Percentiles rank a stretch among this genome's conserved stretches.
Conservation (phyloP, 2,329 filamentous ascomycete genomes). For the Thielaviopsis euricoi region DNA sequence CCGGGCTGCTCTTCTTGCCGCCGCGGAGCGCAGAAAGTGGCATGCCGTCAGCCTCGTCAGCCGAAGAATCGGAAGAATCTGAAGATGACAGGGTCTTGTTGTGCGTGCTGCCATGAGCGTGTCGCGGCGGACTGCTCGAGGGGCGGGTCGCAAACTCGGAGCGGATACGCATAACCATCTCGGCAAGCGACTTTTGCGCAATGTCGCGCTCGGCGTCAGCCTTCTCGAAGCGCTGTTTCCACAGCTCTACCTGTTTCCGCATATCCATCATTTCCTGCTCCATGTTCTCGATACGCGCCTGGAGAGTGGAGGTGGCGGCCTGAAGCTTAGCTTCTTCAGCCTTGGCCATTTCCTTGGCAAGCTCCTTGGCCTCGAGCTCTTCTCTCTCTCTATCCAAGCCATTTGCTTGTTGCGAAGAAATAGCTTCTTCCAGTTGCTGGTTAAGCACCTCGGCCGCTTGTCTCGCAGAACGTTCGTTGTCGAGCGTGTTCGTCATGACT, state of each 20-base stretch:
- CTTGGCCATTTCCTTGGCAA: slow-evolving; percentile 21
- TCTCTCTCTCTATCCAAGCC: neutral
- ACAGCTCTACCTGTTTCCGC: slow-evolving; percentile 63
- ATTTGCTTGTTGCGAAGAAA: slow-evolving; percentile 1
- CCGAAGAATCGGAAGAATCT: neutral
- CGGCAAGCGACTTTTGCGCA: slow-evolving; percentile 58
- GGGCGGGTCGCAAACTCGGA: slow-evolving; percentile 3
- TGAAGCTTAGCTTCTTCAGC: slow-evolving; percentile 14
- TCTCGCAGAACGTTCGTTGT: slow-evolving; percentile 64
- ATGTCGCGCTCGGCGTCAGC: slow-evolving; percentile 64
- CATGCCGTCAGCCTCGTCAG: neutral
- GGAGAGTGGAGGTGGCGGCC: slow-evolving; percentile 24
- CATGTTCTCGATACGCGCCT: slow-evolving; percentile 60
- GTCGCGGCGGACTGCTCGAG: neutral
- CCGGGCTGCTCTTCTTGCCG: neutral
- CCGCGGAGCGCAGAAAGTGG: neutral
- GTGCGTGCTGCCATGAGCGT: neutral
- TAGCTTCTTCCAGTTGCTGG: slow-evolving; percentile 44
- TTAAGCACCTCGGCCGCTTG: slow-evolving; percentile 73
- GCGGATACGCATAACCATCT: slow-evolving; percentile 76
- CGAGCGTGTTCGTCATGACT: slow-evolving; percentile 58
- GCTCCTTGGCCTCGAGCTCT: slow-evolving; percentile 11
- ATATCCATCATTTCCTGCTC: slow-evolving; percentile 66
- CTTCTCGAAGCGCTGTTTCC: slow-evolving; percentile 58
- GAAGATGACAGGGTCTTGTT: slow-evolving; percentile 1